Percentiles rank a stretch among this genome's conserved stretches.
phyloP scores from a whole-genome alignment of 2,329 filamentous ascomycete genomes.

The Fusarium lyarnte region DNA sequence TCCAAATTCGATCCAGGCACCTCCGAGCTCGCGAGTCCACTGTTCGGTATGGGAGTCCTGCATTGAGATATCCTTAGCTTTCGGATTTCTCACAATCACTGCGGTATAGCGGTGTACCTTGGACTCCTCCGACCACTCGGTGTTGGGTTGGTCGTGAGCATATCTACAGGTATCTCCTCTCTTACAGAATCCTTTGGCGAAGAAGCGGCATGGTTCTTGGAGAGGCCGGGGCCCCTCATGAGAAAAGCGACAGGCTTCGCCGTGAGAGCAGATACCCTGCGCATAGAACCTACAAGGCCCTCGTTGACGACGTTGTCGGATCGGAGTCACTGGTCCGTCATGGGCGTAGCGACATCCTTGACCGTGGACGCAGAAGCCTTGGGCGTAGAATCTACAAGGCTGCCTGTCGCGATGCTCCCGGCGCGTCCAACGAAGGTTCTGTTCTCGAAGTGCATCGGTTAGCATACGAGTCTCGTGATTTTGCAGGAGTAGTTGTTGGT shows the following conservation, averaged over 20 bases:
- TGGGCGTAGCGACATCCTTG: neutral
- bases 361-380: neutral
- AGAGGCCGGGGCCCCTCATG: neutral
- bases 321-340: neutral
- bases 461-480: neutral
- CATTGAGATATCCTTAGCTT: neutral
- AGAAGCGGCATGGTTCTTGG: neutral
- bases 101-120: neutral
- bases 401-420: neutral
- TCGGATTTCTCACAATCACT: neutral
- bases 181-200: neutral
- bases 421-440: neutral
- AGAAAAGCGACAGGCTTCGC: neutral
- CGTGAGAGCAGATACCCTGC: neutral
- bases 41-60: neutral
- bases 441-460: neutral
- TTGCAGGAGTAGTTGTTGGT: neutral
- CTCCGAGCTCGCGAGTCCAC: constrained; percentile 31
- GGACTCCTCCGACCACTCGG: neutral
- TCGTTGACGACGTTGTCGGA: too few species aligned
- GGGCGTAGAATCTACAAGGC: neutral
- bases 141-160: neutral
- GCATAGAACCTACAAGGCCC: neutral
- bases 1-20: constrained; percentile 45
- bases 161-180: neutral